Evolutionary conservation across 2,329 filamentous ascomycete species (phyloP).

Genomic region (Chrysoporthe austroafricana): DNA sequence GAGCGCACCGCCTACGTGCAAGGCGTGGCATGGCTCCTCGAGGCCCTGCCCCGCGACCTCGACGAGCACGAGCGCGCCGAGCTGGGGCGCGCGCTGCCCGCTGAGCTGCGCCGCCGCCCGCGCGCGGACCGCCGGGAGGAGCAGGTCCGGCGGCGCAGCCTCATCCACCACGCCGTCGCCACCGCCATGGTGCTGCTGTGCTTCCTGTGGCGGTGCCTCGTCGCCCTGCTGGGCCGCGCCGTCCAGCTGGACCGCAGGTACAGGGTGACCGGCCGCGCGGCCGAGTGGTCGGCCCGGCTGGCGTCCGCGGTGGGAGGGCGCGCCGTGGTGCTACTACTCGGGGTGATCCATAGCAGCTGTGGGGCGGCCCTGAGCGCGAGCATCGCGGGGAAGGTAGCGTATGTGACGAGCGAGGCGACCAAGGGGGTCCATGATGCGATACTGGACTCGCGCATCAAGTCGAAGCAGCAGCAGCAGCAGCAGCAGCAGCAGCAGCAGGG

Average conservation of each 20-base stretch:
- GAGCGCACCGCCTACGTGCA: slow-evolving; percentile 68
- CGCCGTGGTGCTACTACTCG: slow-evolving; percentile 54
- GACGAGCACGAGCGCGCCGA: slow-evolving; percentile 56
- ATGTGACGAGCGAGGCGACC: slow-evolving; percentile 66
- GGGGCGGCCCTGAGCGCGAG: slow-evolving; percentile 67
- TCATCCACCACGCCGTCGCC: slow-evolving; percentile 63
- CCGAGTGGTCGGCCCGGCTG: slow-evolving; percentile 55
- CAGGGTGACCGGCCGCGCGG: slow-evolving; percentile 62
- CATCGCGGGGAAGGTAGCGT: slow-evolving; percentile 59
- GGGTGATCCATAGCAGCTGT: slow-evolving; percentile 61
- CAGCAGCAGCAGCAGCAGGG: slow-evolving; percentile 9
- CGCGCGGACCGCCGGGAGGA: neutral
- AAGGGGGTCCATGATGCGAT: slow-evolving; percentile 24
- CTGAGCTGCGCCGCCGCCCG: slow-evolving; percentile 21
- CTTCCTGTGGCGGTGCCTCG: slow-evolving; percentile 64
- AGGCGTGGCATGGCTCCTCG: slow-evolving; percentile 65
- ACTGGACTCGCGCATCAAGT: slow-evolving; percentile 65
- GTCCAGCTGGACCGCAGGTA: slow-evolving; percentile 70
- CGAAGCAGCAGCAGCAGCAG: slow-evolving; percentile 42
- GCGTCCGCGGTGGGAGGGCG: slow-evolving; percentile 56
- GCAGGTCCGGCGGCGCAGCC: slow-evolving; percentile 37
- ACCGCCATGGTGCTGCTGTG: slow-evolving; percentile 61
- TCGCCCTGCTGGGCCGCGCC: slow-evolving; percentile 54
- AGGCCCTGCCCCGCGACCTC: slow-evolving; percentile 62
- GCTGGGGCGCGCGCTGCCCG: slow-evolving; percentile 56